Evolutionary conservation across 305 asterid genomes (phyloP), one percentile per base, ranked within the genome.

Genomic region (Solanum chacoense): DNA sequence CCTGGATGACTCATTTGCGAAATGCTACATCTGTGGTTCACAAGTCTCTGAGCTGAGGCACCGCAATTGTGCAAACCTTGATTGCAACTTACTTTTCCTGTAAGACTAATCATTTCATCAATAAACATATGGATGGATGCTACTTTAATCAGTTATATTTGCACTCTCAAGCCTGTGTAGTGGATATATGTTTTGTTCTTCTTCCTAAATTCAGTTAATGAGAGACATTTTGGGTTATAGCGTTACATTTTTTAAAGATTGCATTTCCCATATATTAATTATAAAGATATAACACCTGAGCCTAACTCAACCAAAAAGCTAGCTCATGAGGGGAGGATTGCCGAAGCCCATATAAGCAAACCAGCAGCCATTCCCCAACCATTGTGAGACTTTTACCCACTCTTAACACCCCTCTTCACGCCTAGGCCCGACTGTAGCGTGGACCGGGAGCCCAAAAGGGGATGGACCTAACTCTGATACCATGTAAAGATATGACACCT

Each of bases 21-120:
- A 88, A 87, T 97, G 99, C 92, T 94, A 92, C 92, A 89, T 92
- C 88, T 97, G 99, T 90, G 91, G 91, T 84, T 93, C 96, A 24
- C 93, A 91, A 89, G 94, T 97, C 40, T 93, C 94, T 20, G 98
- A 94, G 90, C 84, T 96, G 92, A 97, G 96, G 93, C 99, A 96
- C 84, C 98, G 99, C 67, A 97, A 96, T 88, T 97, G 99, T 87
- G 99, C 99, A 85, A 97, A 96, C 92, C 94, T 97, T 9, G 98
- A 97, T 79, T 97, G 99, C 95, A 97, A 96, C 95, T 94, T 94
- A 50, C 99, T 97, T 90, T 96, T 94, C 94, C 94, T 97, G 99
- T 97, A 93, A 97, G 99, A 92, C 22, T 71, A 28, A 65, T 8
- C 37, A 84, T 89, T 85, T 59, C 40, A 83, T 42, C 5, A 36